Evolutionary conservation across 78 protist species (phyloP), one percentile per base, ranked within the genome.

Genomic region (Protostelium mycophagum): DNA sequence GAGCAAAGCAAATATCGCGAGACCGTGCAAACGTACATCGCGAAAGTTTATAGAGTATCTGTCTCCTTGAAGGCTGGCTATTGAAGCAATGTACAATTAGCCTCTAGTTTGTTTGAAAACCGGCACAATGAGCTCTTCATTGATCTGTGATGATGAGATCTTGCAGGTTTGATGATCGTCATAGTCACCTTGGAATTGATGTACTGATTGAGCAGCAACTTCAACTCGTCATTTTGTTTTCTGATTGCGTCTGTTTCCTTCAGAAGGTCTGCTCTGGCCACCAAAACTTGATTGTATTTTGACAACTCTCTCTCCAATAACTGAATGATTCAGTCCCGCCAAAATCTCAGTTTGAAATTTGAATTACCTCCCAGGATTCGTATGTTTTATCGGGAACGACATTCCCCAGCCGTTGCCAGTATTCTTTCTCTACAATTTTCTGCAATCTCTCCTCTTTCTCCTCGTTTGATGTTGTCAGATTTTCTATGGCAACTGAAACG

Each of bases 201-300:
- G 93, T 94, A 94, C 86, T 91, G 92, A 90, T 94, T 90, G 25
- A 93, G 92, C 38, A 96, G 90, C 73, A 86, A 35, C 91, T 95
- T 93, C 38, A 96, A 94, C 95, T 96, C 97, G 5, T 87, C 87
- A 87, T 96, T 96, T 51, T 94, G 95, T 86, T 35, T 16, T 63
- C 90, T 89, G 35, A 96, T 36, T 38, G 29, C 38, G 73, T 63
- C 89, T 10, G 94, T 89, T 37, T 86, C 86, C 85, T 83, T 38
- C 28, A 92, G 63, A 28, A 37, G 35, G 37, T 0, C 1, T 0
- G 38, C 36, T 9, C 96, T 91, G 37, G 35, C 31, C 36, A 0
- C 1, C 0, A 94, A 92, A 16, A 91, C 83, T 25, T 0, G 9
- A 63, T 91, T 25, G 91, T 94, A 91, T 89, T 90, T 37, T 25